Percentiles rank a stretch among this genome's conserved stretches.
Conservation (phyloP, 208 protist species). For the Leishmania tropica region DNA sequence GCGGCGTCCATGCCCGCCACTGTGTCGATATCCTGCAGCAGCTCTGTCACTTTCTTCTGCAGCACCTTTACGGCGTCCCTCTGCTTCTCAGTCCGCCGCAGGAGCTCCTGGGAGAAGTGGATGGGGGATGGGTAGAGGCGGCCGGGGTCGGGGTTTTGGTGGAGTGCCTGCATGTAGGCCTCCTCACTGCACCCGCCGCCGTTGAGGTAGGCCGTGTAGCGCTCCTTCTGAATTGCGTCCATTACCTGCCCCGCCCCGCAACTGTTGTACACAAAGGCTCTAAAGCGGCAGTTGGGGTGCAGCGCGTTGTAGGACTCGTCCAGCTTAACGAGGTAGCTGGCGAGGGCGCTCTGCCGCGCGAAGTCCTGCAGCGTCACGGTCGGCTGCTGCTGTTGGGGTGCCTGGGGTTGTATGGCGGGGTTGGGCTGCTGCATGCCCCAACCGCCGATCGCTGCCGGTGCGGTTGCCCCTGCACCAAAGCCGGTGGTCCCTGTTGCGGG, state of each 20-base stretch:
- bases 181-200: constrained; percentile 61
- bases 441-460: neutral
- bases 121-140: constrained; percentile 61
- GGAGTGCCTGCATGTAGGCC: constrained; percentile 53
- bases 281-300: constrained; percentile 67
- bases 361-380: constrained; percentile 45
- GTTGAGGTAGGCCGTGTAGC: constrained; percentile 55
- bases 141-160: constrained; percentile 56
- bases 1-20: constrained; percentile 49
- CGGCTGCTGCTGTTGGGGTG: neutral
- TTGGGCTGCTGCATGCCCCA: constrained; percentile 11
- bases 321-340: constrained; percentile 62
- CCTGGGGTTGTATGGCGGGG: neutral
- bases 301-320: constrained; percentile 77
- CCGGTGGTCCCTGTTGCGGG: constrained; percentile 1
- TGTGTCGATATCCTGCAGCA: constrained; percentile 39
- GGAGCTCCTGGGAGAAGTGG: constrained; percentile 78
- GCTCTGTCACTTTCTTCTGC: constrained; percentile 37
- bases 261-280: constrained; percentile 77
- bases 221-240: constrained; percentile 62
- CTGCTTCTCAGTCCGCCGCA: constrained; percentile 61
- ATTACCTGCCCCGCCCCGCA: constrained; percentile 54
- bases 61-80: constrained; percentile 40
- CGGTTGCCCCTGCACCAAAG: constrained; percentile 19
- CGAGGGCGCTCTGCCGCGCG: constrained; percentile 54